Evolutionary conservation across 345 rosid genomes (phyloP), one percentile per base, ranked within the genome.

Genomic region (Anacardium occidentale): DNA sequence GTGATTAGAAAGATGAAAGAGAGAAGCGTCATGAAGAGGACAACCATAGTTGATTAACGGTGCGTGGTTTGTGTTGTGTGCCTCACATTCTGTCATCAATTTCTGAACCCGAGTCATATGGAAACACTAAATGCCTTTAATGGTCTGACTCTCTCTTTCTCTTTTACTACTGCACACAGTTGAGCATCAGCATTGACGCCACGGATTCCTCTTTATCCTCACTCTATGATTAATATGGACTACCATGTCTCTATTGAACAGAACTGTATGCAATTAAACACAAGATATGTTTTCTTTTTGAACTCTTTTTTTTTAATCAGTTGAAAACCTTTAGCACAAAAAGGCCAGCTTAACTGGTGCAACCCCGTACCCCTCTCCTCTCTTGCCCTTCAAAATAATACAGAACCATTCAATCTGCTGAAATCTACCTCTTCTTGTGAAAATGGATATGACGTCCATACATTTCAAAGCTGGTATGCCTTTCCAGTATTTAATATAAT

Each of bases 71-170:
- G 54, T 64, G 40, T 66, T 62, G 37, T 62, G 64, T 58, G 55
- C 34, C 58, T 64, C 56, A 59, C 66, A 60, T 71, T 79, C 55
- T 83, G 88, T 77, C 85, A 77, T 81, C 83, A 83, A 77, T 75
- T 81, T 79, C 83, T 66, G 83, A 77, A 78, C 80, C 80, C 78
- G 82, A 81, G 75, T 74, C 83, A 71, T 71, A 82, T 75, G 84
- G 64, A 80, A 77, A 77, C 85, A 73, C 70, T 75, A 76, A 66
- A 83, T 65, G 74, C 76, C 72, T 72, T 82, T 72, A 80, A 73
- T 82, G 85, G 32, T 52, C 83, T 81, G 81, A 71, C 70, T 77
- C 65, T n/a, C 62, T 75, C 64, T 67, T 44, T 62, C 66, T 71
- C 65, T 60, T 50, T 45, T 42, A 64, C 18, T 32, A 50, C 55